Percentiles rank a stretch among this genome's conserved stretches.
These are phyloP conservation scores for Biscutella laevigata DNA, from an alignment of 441 rosid genomes.

Conservation along the genomic window DNA sequence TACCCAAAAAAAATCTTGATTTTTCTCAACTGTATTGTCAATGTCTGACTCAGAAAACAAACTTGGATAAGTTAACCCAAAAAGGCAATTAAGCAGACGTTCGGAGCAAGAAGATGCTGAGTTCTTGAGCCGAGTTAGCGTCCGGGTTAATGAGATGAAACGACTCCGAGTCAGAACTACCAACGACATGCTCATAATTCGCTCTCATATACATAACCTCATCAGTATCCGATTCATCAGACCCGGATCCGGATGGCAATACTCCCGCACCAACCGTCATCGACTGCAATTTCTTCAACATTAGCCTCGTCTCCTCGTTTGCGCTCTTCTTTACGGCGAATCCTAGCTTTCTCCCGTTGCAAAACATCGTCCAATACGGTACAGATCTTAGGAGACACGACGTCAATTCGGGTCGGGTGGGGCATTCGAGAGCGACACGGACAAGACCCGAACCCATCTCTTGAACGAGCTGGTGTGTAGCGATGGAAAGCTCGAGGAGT, in stretches of 20 bases:
- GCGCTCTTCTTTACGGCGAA: conserved; percentile 46
- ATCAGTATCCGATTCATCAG: conserved; percentile 33
- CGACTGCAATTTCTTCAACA: conserved; percentile 65
- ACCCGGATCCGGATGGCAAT: conserved; percentile 38
- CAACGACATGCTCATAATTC: conserved; percentile 65
- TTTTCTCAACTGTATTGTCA: not conserved
- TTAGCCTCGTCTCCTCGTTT: conserved; percentile 32
- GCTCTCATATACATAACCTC: conserved; percentile 80
- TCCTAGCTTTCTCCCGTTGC: conserved; percentile 61
- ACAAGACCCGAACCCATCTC: conserved; percentile 71
- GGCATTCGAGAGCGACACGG: conserved; percentile 67
- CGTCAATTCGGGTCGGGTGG: conserved; percentile 34
- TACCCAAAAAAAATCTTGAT: not conserved
- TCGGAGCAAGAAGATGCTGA: conserved; percentile 72
- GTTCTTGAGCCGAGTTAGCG: conserved; percentile 57
- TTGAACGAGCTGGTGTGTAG: conserved; percentile 50
- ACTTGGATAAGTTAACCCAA: conserved; percentile 22
- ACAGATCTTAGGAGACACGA: conserved; percentile 55
- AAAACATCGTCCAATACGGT: conserved; percentile 60
- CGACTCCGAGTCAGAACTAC: conserved; percentile 64
- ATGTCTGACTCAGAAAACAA: not conserved
- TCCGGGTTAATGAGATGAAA: conserved; percentile 70
- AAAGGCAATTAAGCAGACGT: conserved; percentile 19
- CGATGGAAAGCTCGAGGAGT: conserved; percentile 65
- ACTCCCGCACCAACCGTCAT: conserved; percentile 69